These are phyloP conservation scores for Penicillium coprophilum DNA, from an alignment of 495 filamentous ascomycete species.

Conservation along the genomic window DNA sequence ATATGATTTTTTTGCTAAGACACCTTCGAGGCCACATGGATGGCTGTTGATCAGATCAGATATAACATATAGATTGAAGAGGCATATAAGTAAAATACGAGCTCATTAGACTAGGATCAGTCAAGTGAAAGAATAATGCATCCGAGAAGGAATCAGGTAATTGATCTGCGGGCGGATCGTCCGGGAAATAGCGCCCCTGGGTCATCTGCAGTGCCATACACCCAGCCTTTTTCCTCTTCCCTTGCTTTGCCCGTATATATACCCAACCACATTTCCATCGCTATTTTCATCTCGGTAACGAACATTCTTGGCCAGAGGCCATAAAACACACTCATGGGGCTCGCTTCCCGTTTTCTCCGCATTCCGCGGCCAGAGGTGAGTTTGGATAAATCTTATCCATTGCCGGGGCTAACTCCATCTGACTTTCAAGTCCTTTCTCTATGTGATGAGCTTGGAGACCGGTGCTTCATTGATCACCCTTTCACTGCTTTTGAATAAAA, in stretches of 20 bases:
- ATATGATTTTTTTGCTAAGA: background rate
- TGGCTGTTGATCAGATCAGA: background rate
- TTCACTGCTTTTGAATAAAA: constrained; percentile 81
- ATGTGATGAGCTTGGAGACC: constrained; percentile 79
- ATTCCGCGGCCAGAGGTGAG: constrained; percentile 60
- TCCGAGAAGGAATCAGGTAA: constrained; percentile 6
- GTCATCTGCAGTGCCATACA: constrained; percentile 23
- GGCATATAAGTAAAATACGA: background rate
- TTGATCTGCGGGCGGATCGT: constrained; percentile 24
- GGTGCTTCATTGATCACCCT: constrained; percentile 79
- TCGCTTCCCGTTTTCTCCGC: constrained; percentile 50
- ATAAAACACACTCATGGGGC: constrained; percentile 40
- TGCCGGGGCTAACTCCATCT: constrained; percentile 21
- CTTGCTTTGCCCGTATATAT: constrained; percentile 12
- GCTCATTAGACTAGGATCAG: background rate
- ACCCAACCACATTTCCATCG: constrained; percentile 20
- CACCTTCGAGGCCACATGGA: background rate
- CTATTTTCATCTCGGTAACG: constrained; percentile 14
- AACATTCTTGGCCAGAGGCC: constrained; percentile 12
- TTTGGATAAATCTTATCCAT: constrained; percentile 19
- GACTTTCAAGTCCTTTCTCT: constrained; percentile 60
- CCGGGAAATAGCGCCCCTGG: constrained; percentile 30
- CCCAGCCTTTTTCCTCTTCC: constrained; percentile 26
- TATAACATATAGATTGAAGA: background rate
- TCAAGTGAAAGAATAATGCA: background rate